These are phyloP conservation scores for Fragaria ananassa DNA, from an alignment of 306 rosid species.

Conservation along the genomic window DNA sequence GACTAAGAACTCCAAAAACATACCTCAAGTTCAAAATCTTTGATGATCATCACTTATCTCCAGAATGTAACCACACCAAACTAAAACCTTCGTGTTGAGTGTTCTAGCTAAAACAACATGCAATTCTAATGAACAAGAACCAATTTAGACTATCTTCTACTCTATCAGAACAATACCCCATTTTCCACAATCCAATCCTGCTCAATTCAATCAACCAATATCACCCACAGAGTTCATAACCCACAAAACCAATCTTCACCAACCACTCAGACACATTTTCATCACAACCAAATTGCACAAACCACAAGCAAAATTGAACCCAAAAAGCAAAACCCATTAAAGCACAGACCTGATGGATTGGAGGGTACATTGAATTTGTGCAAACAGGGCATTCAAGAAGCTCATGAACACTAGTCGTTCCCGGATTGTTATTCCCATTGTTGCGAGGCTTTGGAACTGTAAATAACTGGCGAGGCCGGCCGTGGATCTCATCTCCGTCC, in stretches of 20 bases:
- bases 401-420: constrained; percentile 60
- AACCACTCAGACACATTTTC: not conserved
- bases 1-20: not conserved
- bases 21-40: not conserved
- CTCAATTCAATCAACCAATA: not conserved
- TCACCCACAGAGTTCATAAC: not conserved
- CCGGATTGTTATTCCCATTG: constrained; percentile 31
- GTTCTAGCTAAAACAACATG: not conserved
- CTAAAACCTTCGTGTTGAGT: not conserved
- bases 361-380: constrained; percentile 76
- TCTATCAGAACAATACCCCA: not conserved
- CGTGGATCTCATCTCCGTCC: constrained; percentile 51
- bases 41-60: not conserved
- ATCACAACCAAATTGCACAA: constrained; percentile 6
- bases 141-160: not conserved
- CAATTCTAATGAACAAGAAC: not conserved
- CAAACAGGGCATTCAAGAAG: constrained; percentile 85
- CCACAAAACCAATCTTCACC: constrained; percentile 7
- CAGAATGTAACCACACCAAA: not conserved
- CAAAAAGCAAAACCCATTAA: constrained; percentile 23
- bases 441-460: constrained; percentile 49
- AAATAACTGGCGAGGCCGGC: constrained; percentile 41
- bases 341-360: constrained; percentile 64
- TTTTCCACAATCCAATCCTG: not conserved
- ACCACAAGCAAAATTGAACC: constrained; percentile 7